A percentile compares a stretch with the other conserved stretches of the same genome.
These are phyloP conservation scores for Acer negundo DNA, from an alignment of 345 rosid genomes.

Conservation along the genomic window DNA sequence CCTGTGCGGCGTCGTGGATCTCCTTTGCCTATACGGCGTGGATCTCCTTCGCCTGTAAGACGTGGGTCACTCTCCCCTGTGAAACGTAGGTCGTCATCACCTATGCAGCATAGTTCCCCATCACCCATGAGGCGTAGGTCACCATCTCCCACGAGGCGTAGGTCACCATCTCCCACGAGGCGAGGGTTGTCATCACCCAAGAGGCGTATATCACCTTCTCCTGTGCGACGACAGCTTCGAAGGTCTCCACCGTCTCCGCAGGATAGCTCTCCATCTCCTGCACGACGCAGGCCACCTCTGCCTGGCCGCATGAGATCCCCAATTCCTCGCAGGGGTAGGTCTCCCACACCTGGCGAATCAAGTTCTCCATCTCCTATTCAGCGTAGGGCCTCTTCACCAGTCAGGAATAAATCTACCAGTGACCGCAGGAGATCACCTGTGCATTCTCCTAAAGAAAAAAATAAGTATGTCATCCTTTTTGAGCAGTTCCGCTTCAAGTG, in stretches of 20 bases:
- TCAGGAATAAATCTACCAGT: conserved; percentile 36
- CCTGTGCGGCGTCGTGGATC: conserved; percentile 45
- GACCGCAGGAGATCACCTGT: conserved; percentile 42
- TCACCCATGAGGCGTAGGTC: conserved; percentile 33
- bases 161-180: conserved; percentile 31
- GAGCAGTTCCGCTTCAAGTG: neutral
- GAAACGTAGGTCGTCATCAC: conserved; percentile 34
- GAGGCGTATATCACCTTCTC: conserved; percentile 39
- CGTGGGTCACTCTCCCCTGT: conserved; percentile 36
- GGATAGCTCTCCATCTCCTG: conserved; percentile 33
- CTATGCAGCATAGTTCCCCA: neutral
- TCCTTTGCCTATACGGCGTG: conserved; percentile 34
- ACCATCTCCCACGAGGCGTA: conserved; percentile 27
- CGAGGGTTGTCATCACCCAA: conserved; percentile 24
- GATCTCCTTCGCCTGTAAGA: conserved; percentile 29
- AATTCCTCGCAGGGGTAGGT: conserved; percentile 41
- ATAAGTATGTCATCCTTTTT: conserved; percentile 41
- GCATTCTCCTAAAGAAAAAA: conserved; percentile 46
- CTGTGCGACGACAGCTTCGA: conserved; percentile 28
- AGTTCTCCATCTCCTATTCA: conserved; percentile 53
- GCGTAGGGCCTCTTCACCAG: conserved; percentile 46
- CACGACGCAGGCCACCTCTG: conserved; percentile 35
- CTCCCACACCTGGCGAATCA: conserved; percentile 38
- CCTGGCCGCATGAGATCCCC: conserved; percentile 42
- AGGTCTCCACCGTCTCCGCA: conserved; percentile 48